Evolutionary conservation across 83 land plant genomes (phyloP).

Genomic region (Picea abies): DNA sequence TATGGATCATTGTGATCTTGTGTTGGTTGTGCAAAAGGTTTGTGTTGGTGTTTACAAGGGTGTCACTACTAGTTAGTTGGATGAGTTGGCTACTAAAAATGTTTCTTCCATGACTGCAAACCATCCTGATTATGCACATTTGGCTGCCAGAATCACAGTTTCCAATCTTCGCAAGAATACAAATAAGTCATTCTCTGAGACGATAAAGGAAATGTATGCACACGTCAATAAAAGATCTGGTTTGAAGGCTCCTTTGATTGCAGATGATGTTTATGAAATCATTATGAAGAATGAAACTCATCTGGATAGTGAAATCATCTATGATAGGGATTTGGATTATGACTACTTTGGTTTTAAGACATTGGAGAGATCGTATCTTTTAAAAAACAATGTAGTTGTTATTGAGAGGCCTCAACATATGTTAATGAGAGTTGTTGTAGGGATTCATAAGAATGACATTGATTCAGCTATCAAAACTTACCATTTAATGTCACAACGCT

Average conservation of each 20-base stretch:
- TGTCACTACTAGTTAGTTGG: slow-evolving; percentile 93
- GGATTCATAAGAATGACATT: slow-evolving; percentile 44
- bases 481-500: slow-evolving; percentile 48
- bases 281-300: slow-evolving; percentile 31
- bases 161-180: slow-evolving; percentile 22
- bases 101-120: slow-evolving; percentile 81
- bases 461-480: slow-evolving; percentile 44
- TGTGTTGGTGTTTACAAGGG: slow-evolving; percentile 95
- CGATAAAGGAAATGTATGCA: slow-evolving; percentile 85
- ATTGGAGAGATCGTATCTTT: slow-evolving; percentile 43
- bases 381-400: slow-evolving; percentile 36
- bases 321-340: slow-evolving; percentile 53
- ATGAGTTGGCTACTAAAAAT: slow-evolving; percentile 94
- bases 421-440: slow-evolving; percentile 53
- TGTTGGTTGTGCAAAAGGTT: slow-evolving; percentile 72
- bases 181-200: slow-evolving; percentile 85
- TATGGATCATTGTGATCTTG: slow-evolving; percentile 77
- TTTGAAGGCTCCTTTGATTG: slow-evolving; percentile 76
- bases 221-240: slow-evolving; percentile 72
- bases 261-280: slow-evolving; percentile 61
- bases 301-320: slow-evolving; percentile 52
- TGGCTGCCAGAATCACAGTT: slow-evolving; percentile 32
- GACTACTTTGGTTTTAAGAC: slow-evolving; percentile 55
- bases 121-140: slow-evolving; percentile 23
- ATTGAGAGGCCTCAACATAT: slow-evolving; percentile 52